These are phyloP conservation scores for Naganishia onofrii DNA, from an alignment of 768 basidiomycete species.

Conservation along the genomic window DNA sequence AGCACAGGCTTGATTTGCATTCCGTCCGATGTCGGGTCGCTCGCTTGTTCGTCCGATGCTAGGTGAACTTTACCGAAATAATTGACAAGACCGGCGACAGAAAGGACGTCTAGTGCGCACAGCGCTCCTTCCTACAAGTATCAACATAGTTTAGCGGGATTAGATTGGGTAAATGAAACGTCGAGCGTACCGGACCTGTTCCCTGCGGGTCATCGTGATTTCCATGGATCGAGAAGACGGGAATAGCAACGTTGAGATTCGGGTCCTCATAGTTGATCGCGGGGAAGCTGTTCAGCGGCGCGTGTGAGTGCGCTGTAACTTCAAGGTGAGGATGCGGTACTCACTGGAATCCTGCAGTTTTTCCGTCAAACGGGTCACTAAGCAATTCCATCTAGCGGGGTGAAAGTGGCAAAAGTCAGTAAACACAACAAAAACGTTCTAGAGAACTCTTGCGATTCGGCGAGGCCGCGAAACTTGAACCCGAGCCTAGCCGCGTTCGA, in stretches of 20 bases:
- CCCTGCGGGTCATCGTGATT: slow-evolving; percentile 99
- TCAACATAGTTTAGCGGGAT: neutral
- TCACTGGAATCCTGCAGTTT: slow-evolving; percentile 77
- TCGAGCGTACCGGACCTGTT: slow-evolving; percentile 70
- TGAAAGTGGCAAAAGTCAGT: slow-evolving; percentile 2
- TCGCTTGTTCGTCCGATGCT: slow-evolving; percentile 63
- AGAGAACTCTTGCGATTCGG: no score
- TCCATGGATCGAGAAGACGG: slow-evolving; percentile 97
- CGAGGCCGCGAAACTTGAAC: no score
- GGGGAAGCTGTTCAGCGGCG: slow-evolving; percentile 67
- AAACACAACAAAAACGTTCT: no score
- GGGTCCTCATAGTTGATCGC: slow-evolving; percentile 96
- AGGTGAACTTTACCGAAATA: slow-evolving; percentile 98
- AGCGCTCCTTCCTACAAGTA: slow-evolving; percentile 80
- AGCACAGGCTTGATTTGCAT: slow-evolving; percentile 88
- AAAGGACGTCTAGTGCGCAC: slow-evolving; percentile 90
- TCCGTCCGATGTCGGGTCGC: slow-evolving; percentile 57
- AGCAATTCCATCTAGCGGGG: slow-evolving; percentile 75
- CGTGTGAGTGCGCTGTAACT: neutral
- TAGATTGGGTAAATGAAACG: slow-evolving; percentile 22
- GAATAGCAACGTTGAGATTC: slow-evolving; percentile 91
- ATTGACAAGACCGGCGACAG: slow-evolving; percentile 88
- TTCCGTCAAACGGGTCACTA: slow-evolving; percentile 88
- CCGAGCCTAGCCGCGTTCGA: no score
- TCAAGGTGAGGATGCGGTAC: slow-evolving; percentile 41